Evolutionary conservation across 306 rosid genomes (phyloP), one percentile per base, ranked within the genome.

Genomic region (Herpetospermum pedunculosum): DNA sequence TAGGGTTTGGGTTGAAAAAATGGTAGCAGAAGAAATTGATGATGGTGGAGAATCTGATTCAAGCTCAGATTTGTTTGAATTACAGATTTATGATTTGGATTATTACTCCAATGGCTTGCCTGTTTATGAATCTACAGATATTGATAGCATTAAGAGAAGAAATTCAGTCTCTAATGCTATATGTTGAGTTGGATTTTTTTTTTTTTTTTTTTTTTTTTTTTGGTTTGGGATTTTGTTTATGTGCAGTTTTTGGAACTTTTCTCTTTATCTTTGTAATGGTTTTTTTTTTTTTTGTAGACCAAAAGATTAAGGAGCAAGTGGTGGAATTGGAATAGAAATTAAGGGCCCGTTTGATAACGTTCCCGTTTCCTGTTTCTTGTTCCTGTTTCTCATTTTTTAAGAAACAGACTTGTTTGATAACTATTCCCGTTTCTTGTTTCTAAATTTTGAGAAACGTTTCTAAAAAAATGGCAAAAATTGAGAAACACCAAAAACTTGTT

Each of bases 31-130:
- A 77, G 84, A 80, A 78, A 86, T 46, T 0, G 70, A 63, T 64
- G 91, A 89, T 37, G 95, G 96, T 46, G 97, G 81, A 43, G 99
- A 94, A 3, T 89, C 97, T 81, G 99, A 94, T 81, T 94, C 99
- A 59, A 94, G 97, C 67, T 94, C 99, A 53, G 99, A 94, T 82
- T 85, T 94, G 69, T 94, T 94, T 77, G 99, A 94, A 77, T 76
- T 94, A 83, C 99, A 89, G 77, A 94, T 86, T 86, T 94, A 86
- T 88, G 97, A 94, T 70, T 79, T 91, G 86, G 92, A 96, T 29
- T 85, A 78, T 78, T 88, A 76, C 75, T 78, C 97, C 57, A 89
- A 88, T 76, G 96, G 94, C 60, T 69, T 94, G 47, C 97, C 97
- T 73, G 99, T 94, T 41, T 94, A 94, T 80, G 99, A 91, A 94